Percentiles rank a stretch among this genome's conserved stretches.
Conservation (phyloP, 768 basidiomycete species). For the Suillus alpinus region DNA sequence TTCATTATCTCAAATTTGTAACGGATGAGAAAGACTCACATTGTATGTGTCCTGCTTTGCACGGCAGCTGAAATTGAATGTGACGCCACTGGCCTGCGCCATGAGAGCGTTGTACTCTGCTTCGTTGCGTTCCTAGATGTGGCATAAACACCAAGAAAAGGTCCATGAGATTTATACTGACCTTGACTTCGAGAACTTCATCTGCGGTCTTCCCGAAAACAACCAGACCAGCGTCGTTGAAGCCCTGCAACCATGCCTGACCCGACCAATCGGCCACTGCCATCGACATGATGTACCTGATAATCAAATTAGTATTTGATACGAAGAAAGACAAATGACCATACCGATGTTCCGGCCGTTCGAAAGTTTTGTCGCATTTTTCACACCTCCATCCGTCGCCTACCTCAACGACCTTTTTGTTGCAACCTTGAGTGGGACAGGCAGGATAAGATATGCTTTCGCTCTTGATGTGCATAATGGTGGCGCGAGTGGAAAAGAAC, state of each 20-base stretch:
- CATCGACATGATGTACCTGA: constrained; percentile 78
- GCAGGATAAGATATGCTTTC: constrained; percentile 88
- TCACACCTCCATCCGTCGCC: constrained; percentile 87
- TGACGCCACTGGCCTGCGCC: constrained; percentile 61
- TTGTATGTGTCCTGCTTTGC: constrained; percentile 87
- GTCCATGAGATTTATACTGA: constrained; percentile 20
- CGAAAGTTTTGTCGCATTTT: constrained; percentile 76
- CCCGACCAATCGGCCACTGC: constrained; percentile 88
- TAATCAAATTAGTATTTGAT: neutral
- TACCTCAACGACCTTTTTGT: constrained; percentile 81
- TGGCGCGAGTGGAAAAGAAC: constrained; percentile 77
- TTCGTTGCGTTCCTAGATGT: constrained; percentile 56
- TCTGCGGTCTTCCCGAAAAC: constrained; percentile 80
- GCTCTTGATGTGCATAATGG: constrained; percentile 82
- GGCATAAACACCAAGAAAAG: neutral
- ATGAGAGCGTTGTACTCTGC: constrained; percentile 55
- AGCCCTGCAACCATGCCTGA: constrained; percentile 91
- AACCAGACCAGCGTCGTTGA: constrained; percentile 84
- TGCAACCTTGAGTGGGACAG: constrained; percentile 76
- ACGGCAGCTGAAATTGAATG: constrained; percentile 80
- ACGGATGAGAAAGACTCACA: constrained; percentile 41
- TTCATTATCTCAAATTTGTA: neutral
- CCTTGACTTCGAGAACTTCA: constrained; percentile 73
- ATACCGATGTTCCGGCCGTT: constrained; percentile 78
- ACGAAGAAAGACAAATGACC: constrained; percentile 19